Evolutionary conservation across 2,329 filamentous ascomycete species (phyloP), one percentile per base, ranked within the genome.

Genomic region (Xylariaceae sp.): DNA sequence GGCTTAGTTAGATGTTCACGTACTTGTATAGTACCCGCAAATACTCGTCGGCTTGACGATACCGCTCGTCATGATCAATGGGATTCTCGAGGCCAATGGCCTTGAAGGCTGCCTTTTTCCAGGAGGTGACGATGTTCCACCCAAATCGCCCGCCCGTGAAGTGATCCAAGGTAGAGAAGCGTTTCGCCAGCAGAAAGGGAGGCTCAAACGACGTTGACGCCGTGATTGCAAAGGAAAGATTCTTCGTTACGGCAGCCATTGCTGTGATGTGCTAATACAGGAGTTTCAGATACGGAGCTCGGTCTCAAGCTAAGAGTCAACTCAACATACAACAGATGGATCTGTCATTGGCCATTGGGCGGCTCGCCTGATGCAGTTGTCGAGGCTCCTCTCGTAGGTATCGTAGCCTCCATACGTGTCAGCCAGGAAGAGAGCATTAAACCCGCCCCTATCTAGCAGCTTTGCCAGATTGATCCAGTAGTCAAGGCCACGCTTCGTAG

Each of bases 281-380:
- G 48, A 2, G 16, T 20, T 41, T 14, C 44, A 26, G 16, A n/a
- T 45, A 50, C 32, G 3, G 47, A 4, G 44, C 16, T 20, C 7
- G 43, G 0, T 20, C 1, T 32, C 3, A 20, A 56, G 7, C 14
- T 26, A 29, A 23, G 19, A 20, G n/a, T 44, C 6, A 16, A 44
- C 42, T 2, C 16, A 12, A 72, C 79, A 62, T 65, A 85, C 82
- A 64, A 87, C 87, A 0, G 81, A 81, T 0, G 86, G 86, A 64
- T 89, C 85, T 0, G 82, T 86, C 67, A 88, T 77, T 0, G 86
- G 85, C 83, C 84, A 88, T 64, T 88, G 85, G 0, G 85, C 83
- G 0, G 83, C 85, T 20, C 83, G 74, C 1, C 83, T 76, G 58
- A 87, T 86, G 63, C 82, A 86, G 51, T 85, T 81, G 60, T 87